Conservation (phyloP, 768 basidiomycete genomes). For the Hericium coralloides region DNA sequence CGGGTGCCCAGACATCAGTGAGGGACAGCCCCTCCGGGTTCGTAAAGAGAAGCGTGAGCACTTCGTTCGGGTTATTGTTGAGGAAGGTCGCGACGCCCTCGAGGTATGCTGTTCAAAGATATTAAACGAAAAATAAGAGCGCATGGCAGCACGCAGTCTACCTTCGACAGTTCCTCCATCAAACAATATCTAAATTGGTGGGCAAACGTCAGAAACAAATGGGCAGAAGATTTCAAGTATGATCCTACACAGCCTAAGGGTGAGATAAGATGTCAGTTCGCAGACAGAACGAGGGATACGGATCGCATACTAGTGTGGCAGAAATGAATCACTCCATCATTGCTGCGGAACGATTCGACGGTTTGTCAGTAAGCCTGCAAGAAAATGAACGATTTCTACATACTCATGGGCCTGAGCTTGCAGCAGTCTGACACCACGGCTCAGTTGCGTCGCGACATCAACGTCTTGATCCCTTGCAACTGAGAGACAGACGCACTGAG, state of each 20-base stretch:
- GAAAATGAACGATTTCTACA: background rate
- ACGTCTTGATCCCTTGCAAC: constrained; percentile 44
- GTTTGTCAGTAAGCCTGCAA: background rate
- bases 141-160: background rate
- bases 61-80: constrained; percentile 47
- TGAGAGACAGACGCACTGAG: constrained; percentile 9
- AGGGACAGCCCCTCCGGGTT: constrained; percentile 52
- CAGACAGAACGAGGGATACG: background rate
- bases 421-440: constrained; percentile 44
- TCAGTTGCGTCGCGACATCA: constrained; percentile 39
- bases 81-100: background rate
- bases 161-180: background rate
- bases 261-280: no score
- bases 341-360: background rate
- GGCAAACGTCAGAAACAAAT: background rate
- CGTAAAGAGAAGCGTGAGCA: constrained; percentile 57
- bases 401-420: constrained; percentile 39
- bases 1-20: constrained; percentile 38
- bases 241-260: background rate
- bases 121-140: background rate
- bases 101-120: background rate
- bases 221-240: background rate
- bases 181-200: background rate
- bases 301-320: background rate
- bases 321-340: background rate